These are phyloP conservation scores for Phytophthora boehmeriae DNA, from an alignment of 352 stramenopile genomes.

Conservation along the genomic window DNA sequence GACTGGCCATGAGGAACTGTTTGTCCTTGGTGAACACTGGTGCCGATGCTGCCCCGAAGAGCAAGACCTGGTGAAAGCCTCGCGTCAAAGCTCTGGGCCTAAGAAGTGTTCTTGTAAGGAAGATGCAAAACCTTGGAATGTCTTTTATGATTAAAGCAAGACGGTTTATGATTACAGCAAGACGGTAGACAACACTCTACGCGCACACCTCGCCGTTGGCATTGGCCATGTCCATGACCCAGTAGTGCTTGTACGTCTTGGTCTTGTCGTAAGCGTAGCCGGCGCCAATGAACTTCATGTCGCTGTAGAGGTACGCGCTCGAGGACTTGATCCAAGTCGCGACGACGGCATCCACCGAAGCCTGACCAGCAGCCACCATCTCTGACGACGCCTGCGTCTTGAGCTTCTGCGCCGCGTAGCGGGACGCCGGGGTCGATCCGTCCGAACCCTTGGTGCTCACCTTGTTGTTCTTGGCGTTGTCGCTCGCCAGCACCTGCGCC, in stretches of 20 bases:
- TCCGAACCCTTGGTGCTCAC: constrained; percentile 30
- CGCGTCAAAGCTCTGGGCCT: constrained; percentile 49
- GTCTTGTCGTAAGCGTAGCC: constrained; percentile 39
- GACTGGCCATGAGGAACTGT: constrained; percentile 53
- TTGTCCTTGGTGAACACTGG: constrained; percentile 27
- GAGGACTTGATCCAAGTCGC: constrained; percentile 43
- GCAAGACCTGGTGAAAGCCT: constrained; percentile 18
- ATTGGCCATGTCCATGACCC: constrained; percentile 33
- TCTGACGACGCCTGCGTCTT: constrained; percentile 24
- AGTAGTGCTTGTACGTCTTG: constrained; percentile 44
- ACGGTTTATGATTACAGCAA: too few species aligned
- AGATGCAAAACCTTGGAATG: constrained; percentile 58
- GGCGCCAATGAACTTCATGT: constrained; percentile 33
- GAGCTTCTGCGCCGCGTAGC: constrained; percentile 33
- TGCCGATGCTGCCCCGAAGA: constrained; percentile 5
- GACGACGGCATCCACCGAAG: constrained; percentile 36
- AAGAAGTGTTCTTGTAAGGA: constrained; percentile 49
- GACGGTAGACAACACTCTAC: too few species aligned
- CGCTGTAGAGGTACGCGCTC: constrained; percentile 37
- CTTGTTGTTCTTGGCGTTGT: constrained; percentile 32
- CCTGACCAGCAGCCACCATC: constrained; percentile 49
- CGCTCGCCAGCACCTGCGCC: constrained; percentile 24
- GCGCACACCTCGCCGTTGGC: constrained; percentile 21
- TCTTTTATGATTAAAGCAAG: constrained; percentile 41
- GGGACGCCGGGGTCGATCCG: constrained; percentile 33